phyloP scores from a whole-genome alignment of 768 basidiomycete genomes.

The Peribolospora baueri region DNA sequence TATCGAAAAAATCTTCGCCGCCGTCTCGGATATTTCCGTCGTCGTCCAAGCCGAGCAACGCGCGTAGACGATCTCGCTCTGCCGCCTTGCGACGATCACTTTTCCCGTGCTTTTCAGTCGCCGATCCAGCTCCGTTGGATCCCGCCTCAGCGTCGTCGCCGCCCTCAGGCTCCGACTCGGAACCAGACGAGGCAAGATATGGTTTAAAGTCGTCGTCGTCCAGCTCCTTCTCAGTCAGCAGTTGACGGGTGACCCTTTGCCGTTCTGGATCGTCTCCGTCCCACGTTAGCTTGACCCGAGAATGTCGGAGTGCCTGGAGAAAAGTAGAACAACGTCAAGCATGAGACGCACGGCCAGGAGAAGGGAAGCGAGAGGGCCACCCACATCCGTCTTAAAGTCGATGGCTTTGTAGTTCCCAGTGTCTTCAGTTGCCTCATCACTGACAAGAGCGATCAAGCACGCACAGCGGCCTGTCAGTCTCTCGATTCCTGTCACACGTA shows the following conservation, averaged over 20 bases:
- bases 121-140: slow-evolving; percentile 60
- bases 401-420: slow-evolving; percentile 41
- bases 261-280: slow-evolving; percentile 90
- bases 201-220: slow-evolving; percentile 75
- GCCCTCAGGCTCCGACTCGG: slow-evolving; percentile 29
- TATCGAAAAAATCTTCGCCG: not conserved
- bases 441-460: slow-evolving; percentile 15
- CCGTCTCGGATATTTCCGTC: slow-evolving; percentile 6
- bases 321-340: not conserved
- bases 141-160: slow-evolving; percentile 23
- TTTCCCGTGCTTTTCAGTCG: slow-evolving; percentile 20
- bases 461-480: too few species aligned
- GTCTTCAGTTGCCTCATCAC: slow-evolving; percentile 62
- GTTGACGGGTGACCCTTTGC: slow-evolving; percentile 14
- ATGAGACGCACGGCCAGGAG: not conserved
- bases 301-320: slow-evolving; percentile 71
- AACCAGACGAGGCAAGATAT: slow-evolving; percentile 46
- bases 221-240: slow-evolving; percentile 37
- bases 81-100: slow-evolving; percentile 19
- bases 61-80: slow-evolving; percentile 5
- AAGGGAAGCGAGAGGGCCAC: slow-evolving; percentile 14
- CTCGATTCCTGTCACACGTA: too few species aligned
- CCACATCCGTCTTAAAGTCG: slow-evolving; percentile 78
- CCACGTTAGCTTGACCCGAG: slow-evolving; percentile 95
- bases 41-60: slow-evolving; percentile 8